Conservation (phyloP, 1,284 basidiomycete species). For the Pholiota adiposa region DNA sequence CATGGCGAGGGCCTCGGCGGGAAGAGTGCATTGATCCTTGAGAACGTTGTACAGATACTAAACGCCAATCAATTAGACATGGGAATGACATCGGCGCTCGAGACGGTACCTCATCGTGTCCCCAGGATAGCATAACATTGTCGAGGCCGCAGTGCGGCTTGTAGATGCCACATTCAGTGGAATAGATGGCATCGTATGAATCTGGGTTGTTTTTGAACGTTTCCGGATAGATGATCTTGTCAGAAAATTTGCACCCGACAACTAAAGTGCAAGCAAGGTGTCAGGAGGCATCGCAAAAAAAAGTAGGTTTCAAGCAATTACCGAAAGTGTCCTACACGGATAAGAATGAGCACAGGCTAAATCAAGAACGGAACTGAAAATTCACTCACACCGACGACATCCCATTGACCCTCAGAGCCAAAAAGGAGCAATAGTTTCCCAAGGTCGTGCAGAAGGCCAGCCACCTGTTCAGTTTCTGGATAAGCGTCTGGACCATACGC, state of each 20-base stretch:
- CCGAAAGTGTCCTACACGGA: slow-evolving; percentile 72
- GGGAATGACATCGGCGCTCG: slow-evolving; percentile 14
- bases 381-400: slow-evolving; percentile 79
- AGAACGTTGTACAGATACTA: slow-evolving; percentile 81
- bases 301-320: slow-evolving; percentile 22
- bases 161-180: slow-evolving; percentile 86
- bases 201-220: slow-evolving; percentile 86
- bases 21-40: slow-evolving; percentile 80
- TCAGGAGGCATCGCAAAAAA: slow-evolving; percentile 1
- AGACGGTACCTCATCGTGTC: slow-evolving; percentile 79
- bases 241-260: slow-evolving; percentile 85
- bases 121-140: slow-evolving; percentile 91
- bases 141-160: slow-evolving; percentile 84
- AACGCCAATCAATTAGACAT: slow-evolving; percentile 16
- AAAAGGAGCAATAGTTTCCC: slow-evolving; percentile 86
- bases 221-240: slow-evolving; percentile 87
- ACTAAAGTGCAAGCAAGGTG: slow-evolving; percentile 38
- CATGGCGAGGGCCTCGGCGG: slow-evolving; percentile 86
- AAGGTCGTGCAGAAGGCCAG: slow-evolving; percentile 87
- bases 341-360: slow-evolving; percentile 12
- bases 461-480: slow-evolving; percentile 50
- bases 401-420: slow-evolving; percentile 89
- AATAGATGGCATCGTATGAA: slow-evolving; percentile 69
- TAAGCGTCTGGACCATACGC: background rate
- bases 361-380: slow-evolving; percentile 3